Evolutionary conservation across 1,139 yeast genomes (phyloP).

Genomic region (Suhomyces choctaworum): DNA sequence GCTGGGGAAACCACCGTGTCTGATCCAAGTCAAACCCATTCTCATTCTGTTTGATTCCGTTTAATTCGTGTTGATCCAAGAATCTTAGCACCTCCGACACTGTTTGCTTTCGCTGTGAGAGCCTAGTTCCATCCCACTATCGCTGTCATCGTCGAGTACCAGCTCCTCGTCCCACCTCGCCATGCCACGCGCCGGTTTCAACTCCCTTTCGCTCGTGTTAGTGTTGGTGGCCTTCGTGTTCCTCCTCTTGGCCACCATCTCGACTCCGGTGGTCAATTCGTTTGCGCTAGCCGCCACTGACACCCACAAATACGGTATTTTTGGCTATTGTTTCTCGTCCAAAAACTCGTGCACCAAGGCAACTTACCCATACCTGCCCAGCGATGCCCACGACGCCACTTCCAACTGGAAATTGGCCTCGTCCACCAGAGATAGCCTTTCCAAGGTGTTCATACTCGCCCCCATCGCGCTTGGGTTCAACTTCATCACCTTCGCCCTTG

Average conservation of each 20-base stretch:
- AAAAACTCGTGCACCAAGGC: constrained; percentile 34
- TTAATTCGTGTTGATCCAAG: too few species aligned
- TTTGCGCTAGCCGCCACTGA: constrained; percentile 38
- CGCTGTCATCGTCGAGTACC: too few species aligned
- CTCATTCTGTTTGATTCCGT: too few species aligned
- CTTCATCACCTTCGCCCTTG: constrained; percentile 32
- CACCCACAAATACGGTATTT: constrained; percentile 72
- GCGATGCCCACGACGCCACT: constrained; percentile 19
- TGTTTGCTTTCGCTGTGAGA: too few species aligned
- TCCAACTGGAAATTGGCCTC: constrained; percentile 34
- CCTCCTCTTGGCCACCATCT: constrained; percentile 52
- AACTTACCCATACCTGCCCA: constrained; percentile 35
- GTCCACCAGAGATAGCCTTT: constrained; percentile 62
- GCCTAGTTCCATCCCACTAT: too few species aligned
- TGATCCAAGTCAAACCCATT: too few species aligned
- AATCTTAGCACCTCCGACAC: too few species aligned
- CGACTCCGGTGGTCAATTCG: constrained; percentile 44
- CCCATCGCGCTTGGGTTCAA: constrained; percentile 83
- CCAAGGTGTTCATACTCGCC: constrained; percentile 72
- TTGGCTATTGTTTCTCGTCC: constrained; percentile 65
- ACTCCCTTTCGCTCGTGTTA: constrained; percentile 32
- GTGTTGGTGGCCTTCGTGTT: constrained; percentile 42
- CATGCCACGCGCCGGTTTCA: constrained; percentile 28
- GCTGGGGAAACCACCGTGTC: too few species aligned
- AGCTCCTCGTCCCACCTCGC: neutral